Evolutionary conservation across 192 early-diverging fungal species (phyloP).

Genomic region (Coemansia sp.): DNA sequence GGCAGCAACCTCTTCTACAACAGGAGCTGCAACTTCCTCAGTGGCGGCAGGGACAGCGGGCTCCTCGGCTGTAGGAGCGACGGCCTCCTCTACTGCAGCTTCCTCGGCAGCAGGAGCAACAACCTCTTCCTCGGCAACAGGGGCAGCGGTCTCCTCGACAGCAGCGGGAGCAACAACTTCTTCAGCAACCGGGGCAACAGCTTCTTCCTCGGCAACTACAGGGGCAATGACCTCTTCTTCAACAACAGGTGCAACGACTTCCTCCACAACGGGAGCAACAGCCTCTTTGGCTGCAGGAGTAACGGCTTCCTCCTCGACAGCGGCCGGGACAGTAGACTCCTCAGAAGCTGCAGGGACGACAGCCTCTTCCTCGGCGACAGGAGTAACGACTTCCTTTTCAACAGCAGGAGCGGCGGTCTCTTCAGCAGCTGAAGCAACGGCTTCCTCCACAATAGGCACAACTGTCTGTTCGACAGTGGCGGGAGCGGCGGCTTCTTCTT

Average conservation of each 20-base stretch:
- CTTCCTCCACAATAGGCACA: neutral
- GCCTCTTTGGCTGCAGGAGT: neutral
- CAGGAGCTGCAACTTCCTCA: neutral
- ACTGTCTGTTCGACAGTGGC: neutral
- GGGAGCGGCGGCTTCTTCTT: neutral
- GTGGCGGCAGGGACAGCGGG: too few species aligned
- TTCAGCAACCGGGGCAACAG: neutral
- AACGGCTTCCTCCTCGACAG: neutral
- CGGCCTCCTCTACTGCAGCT: neutral
- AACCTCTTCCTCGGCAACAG: neutral
- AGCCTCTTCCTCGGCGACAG: neutral
- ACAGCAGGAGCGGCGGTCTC: constrained; percentile 1
- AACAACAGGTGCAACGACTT: neutral
- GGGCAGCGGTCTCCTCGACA: neutral
- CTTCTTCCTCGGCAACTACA: neutral
- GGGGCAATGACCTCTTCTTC: neutral
- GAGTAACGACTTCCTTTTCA: neutral
- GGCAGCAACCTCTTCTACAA: constrained; percentile 5
- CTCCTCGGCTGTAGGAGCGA: neutral
- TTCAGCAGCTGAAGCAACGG: constrained; percentile 4
- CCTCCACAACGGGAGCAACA: too few species aligned
- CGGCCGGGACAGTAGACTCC: constrained; percentile 10
- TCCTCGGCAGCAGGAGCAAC: neutral
- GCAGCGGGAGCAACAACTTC: neutral
- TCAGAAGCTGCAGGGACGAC: neutral